A percentile compares a stretch with the other conserved stretches of the same genome.
phyloP scores from a whole-genome alignment of 768 basidiomycete species.

The Termitomyces sp. region DNA sequence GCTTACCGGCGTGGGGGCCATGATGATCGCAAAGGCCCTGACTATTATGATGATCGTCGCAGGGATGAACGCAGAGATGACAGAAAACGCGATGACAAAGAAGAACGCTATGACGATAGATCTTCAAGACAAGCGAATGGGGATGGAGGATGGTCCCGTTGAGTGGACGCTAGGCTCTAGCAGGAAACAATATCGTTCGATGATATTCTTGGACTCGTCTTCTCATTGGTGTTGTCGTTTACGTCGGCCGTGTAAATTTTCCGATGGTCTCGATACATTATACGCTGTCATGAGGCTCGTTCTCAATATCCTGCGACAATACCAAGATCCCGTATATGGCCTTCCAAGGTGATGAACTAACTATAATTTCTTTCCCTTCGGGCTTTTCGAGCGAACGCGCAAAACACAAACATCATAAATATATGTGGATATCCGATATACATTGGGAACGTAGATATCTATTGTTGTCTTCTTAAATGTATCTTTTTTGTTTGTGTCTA shows the following conservation, averaged over 20 bases:
- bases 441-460: not conserved
- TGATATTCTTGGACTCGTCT: conserved; percentile 44
- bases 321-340: not conserved
- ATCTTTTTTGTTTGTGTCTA: conserved; percentile 1
- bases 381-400: not conserved
- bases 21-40: conserved; percentile 82
- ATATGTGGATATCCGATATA: not conserved
- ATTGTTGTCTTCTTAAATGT: conserved; percentile 1
- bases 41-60: conserved; percentile 85
- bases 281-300: conserved; percentile 27
- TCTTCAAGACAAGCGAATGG: conserved; percentile 70
- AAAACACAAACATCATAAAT: not conserved
- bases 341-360: conserved; percentile 5
- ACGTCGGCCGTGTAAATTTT: conserved; percentile 50
- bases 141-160: conserved; percentile 76
- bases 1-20: conserved; percentile 80
- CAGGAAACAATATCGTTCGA: conserved; percentile 34
- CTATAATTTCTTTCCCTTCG: not conserved
- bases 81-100: conserved; percentile 80
- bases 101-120: conserved; percentile 78
- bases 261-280: conserved; percentile 38
- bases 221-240: conserved; percentile 47
- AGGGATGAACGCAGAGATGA: conserved; percentile 82
- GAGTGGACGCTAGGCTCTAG: conserved; percentile 38
- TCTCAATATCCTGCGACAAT: conserved; percentile 3